Evolutionary conservation across 148 eudicot species (phyloP), one percentile per base, ranked within the genome.

Genomic region (Fallopia convolvulus): DNA sequence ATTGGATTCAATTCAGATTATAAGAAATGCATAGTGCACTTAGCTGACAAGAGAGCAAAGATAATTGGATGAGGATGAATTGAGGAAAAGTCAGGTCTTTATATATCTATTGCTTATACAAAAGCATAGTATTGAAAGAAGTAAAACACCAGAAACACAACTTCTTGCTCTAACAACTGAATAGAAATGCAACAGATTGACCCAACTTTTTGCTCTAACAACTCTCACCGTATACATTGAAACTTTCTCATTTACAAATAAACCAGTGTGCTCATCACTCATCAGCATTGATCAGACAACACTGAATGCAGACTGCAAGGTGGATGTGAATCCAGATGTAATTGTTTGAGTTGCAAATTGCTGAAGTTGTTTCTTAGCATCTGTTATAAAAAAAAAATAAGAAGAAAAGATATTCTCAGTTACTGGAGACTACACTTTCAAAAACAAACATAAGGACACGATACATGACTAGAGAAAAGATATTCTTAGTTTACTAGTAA

Each of bases 331-430:
- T 48, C 93, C 96, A 83, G 92, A 87, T 74, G 99, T 90, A 75
- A 94, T 78, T 76, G 97, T 92, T 88, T 92, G 96, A 26, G 99
- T 83, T 76, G 99, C 99, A 84, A 92, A 94, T 78, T 89, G 90
- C 79, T 94, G 99, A 75, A 94, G 78, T 88, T 94, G 99, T 86
- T 94, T 94, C 90, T 92, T 94, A 60, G 99, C 99, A 92, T 95
- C 99, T 95, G 94, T 74, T 48, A 3, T 14, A 52, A 2, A 14
- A 65, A n/a, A 61, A 72, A 82, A 77, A 10, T 61, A 56, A 8
- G 72, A 30, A 74, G 46, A 12, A 60, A 30, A 60, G 5, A 30
- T 2, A 8, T 11, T 61, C 15, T 61, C 39, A 30, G 70, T 61
- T 30, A 61, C 39, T 23, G 39, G 17, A 61, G 39, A 61, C 36